Evolutionary conservation across 441 rosid genomes (phyloP).

Genomic region (Adansonia gregorii): DNA sequence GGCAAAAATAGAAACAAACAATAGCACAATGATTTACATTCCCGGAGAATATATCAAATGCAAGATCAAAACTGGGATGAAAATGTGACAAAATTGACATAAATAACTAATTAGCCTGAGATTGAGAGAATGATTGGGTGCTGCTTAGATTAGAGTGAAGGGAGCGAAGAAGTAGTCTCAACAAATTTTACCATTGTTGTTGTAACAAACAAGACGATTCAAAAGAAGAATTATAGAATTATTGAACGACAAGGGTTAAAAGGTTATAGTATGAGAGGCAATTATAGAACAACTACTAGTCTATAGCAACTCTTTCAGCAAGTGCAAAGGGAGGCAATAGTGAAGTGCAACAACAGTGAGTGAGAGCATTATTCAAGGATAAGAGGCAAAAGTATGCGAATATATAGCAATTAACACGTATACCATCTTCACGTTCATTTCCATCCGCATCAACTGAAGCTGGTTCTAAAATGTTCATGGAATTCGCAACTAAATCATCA

Average conservation of each 20-base stretch:
- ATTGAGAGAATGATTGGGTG: neutral
- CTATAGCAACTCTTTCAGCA: neutral
- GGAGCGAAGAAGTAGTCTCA: neutral
- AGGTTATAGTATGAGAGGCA: neutral
- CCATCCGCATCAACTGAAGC: slow-evolving; percentile 72
- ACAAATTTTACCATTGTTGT: neutral
- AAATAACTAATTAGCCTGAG: neutral
- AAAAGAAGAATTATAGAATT: neutral
- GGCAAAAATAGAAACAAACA: neutral
- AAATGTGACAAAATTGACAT: neutral
- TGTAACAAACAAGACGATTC: neutral
- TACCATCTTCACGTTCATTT: slow-evolving; percentile 87
- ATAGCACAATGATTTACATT: neutral
- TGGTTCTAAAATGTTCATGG: slow-evolving; percentile 95
- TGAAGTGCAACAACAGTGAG: neutral
- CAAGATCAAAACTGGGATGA: neutral
- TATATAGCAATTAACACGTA: neutral
- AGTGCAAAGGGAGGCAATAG: neutral
- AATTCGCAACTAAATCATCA: slow-evolving; percentile 79
- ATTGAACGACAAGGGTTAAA: neutral
- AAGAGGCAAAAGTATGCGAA: neutral
- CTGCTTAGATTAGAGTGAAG: neutral
- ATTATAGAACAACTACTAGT: neutral
- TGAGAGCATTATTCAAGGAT: neutral
- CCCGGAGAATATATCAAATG: slow-evolving; percentile 11